A percentile compares a stretch with the other conserved stretches of the same genome.
phyloP scores from a whole-genome alignment of 257 asterid genomes.

The Penstemon barbatus region DNA sequence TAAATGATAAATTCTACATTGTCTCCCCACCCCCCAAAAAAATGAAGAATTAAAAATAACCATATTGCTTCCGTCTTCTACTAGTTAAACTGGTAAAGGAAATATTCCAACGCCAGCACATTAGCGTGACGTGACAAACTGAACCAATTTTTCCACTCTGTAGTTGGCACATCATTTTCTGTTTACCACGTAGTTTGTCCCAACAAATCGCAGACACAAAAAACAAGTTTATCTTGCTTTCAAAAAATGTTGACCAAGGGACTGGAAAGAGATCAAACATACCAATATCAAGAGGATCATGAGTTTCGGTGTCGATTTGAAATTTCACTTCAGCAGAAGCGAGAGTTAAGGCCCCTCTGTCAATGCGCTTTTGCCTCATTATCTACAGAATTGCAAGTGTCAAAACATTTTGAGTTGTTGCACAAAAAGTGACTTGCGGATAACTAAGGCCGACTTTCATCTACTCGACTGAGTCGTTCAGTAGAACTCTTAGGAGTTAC shows the following conservation, averaged over 20 bases:
- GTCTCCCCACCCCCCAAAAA: neutral
- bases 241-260: slow-evolving; percentile 12
- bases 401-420: slow-evolving; percentile 10
- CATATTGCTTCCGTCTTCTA: neutral
- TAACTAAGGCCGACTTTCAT: too few relatives aligned
- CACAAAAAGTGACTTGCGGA: neutral
- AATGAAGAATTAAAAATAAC: neutral
- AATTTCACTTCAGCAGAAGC: slow-evolving; percentile 99
- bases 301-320: slow-evolving; percentile 97
- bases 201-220: slow-evolving; percentile 5
- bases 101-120: slow-evolving; percentile 3
- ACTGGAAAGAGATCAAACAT: slow-evolving; percentile 29
- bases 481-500: slow-evolving; percentile 37
- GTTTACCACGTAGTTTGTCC: neutral
- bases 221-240: slow-evolving; percentile 9
- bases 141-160: slow-evolving; percentile 5
- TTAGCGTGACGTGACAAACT: slow-evolving; percentile 1
- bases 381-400: slow-evolving; percentile 51
- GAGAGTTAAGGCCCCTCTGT: slow-evolving; percentile 96
- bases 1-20: neutral
- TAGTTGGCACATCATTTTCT: slow-evolving; percentile 7
- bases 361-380: slow-evolving; percentile 97
- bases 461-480: neutral
- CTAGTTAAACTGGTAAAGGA: slow-evolving; percentile 3
- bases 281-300: slow-evolving; percentile 99